Conservation (phyloP, 2,329 filamentous ascomycete species). For the Penicillium glabrum region DNA sequence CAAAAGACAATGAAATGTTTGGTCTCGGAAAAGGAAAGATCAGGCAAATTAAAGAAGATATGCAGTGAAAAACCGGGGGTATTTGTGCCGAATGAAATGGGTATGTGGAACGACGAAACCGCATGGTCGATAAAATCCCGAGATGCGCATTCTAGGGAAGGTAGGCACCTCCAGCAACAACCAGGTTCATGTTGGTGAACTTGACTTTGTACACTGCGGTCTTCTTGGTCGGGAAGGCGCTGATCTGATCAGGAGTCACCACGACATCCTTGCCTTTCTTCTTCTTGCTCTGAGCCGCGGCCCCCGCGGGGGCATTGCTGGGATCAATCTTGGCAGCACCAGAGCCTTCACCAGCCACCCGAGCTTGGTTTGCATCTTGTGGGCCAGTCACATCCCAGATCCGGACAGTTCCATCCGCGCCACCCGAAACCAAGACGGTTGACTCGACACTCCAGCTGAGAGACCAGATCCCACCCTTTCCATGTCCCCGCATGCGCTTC, state of each 20-base stretch:
- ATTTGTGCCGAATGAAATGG: slow-evolving; percentile 14
- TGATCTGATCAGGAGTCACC: slow-evolving; percentile 90
- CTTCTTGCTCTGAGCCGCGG: slow-evolving; percentile 41
- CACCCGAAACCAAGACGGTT: slow-evolving; percentile 83
- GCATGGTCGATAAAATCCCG: not conserved
- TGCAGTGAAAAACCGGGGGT: slow-evolving; percentile 12
- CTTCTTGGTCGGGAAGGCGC: slow-evolving; percentile 93
- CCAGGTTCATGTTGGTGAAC: slow-evolving; percentile 93
- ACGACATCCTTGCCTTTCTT: slow-evolving; percentile 89
- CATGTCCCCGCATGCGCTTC: slow-evolving; percentile 92
- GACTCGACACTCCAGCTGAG: slow-evolving; percentile 93
- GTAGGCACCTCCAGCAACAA: slow-evolving; percentile 77
- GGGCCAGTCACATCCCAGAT: slow-evolving; percentile 87
- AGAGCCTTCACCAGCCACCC: slow-evolving; percentile 51
- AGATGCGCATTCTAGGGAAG: slow-evolving; percentile 43
- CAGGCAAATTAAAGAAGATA: not conserved
- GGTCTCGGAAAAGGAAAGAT: not conserved
- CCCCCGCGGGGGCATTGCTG: slow-evolving; percentile 51
- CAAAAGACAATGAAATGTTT: not conserved
- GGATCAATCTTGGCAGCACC: slow-evolving; percentile 53
- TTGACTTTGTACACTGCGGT: slow-evolving; percentile 89
- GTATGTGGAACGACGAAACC: not conserved
- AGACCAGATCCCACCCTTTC: slow-evolving; percentile 89
- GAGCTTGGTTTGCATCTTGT: slow-evolving; percentile 57
- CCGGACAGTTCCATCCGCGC: slow-evolving; percentile 87